Conservation (phyloP, 139 green algal species). For the Volvox reticuliferus region DNA sequence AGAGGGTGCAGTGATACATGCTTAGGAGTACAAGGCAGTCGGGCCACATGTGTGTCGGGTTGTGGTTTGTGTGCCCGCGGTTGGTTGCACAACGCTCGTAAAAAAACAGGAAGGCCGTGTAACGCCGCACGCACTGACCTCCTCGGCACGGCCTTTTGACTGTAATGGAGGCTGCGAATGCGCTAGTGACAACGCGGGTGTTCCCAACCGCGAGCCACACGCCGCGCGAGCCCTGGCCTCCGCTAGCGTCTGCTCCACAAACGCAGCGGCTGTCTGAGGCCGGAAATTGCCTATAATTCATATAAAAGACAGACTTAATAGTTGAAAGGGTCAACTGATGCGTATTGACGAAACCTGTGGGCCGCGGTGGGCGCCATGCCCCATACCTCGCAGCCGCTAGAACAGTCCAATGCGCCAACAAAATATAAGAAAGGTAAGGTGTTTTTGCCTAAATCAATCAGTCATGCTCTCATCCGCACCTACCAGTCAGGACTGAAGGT, state of each 20-base stretch:
- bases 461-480: too few relatives aligned
- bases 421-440: too few relatives aligned
- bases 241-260: conserved; percentile 18
- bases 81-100: too few relatives aligned
- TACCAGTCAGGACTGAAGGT: conserved; percentile 15
- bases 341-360: too few relatives aligned
- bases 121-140: neutral
- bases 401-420: neutral
- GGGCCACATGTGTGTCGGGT: too few relatives aligned
- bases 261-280: conserved; percentile 10
- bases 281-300: conserved; percentile 2
- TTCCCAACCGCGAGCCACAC: neutral
- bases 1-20: too few relatives aligned
- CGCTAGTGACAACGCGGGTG: neutral
- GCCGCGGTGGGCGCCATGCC: neutral
- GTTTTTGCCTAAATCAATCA: too few relatives aligned
- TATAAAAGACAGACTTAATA: neutral
- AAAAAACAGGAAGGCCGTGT: too few relatives aligned
- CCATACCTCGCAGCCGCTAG: neutral
- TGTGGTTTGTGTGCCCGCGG: too few relatives aligned
- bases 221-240: conserved; percentile 10
- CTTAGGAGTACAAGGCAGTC: too few relatives aligned
- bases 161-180: neutral
- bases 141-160: neutral
- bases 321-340: too few relatives aligned